These are phyloP conservation scores for Talaromyces verruculosus DNA, from an alignment of 2,329 filamentous ascomycete species.

Conservation along the genomic window DNA sequence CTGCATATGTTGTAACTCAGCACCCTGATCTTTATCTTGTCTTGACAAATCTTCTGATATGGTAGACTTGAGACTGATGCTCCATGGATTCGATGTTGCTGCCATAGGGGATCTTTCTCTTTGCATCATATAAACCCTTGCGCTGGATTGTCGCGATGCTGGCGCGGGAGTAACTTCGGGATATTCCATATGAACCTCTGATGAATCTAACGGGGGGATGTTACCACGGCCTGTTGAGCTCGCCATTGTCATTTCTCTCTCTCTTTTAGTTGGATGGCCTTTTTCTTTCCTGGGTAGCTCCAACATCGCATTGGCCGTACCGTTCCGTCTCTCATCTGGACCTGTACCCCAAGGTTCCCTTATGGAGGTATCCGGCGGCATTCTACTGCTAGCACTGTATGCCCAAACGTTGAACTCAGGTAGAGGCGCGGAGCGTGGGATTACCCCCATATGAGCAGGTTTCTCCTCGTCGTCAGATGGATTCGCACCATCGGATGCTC, in stretches of 20 bases:
- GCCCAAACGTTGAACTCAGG: neutral
- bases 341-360: neutral
- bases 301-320: neutral
- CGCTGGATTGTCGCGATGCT: neutral
- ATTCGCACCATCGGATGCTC: neutral
- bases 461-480: neutral
- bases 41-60: neutral
- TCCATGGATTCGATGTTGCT: neutral
- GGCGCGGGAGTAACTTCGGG: too few species aligned
- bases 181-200: too few species aligned
- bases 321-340: neutral
- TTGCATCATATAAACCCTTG: neutral
- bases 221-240: neutral
- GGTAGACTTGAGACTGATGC: neutral
- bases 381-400: neutral
- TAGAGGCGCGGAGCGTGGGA: neutral
- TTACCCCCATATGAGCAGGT: neutral
- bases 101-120: neutral
- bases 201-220: neutral
- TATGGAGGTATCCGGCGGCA: neutral
- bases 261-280: too few species aligned
- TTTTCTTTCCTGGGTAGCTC: neutral
- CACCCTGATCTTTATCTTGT: neutral
- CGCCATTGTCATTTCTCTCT: neutral
- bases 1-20: neutral